phyloP scores from a whole-genome alignment of 345 rosid species.

The Euphorbia lathyris region DNA sequence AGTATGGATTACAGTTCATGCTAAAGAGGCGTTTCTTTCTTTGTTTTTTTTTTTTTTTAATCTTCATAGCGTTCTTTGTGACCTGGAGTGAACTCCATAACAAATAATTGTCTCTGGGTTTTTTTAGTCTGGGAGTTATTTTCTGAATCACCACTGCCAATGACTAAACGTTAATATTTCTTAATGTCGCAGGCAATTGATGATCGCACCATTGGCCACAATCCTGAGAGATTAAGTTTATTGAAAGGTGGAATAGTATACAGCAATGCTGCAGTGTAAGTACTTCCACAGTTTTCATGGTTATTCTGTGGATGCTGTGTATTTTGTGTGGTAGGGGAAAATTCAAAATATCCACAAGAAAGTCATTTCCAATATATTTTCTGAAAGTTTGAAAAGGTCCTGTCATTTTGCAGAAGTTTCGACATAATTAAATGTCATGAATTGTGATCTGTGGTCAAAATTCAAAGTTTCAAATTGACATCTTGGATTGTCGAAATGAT shows the following conservation, averaged over 20 bases:
- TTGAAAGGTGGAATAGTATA: slow-evolving; percentile 59
- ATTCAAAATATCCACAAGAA: background rate
- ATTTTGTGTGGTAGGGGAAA: background rate
- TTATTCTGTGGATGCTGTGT: background rate
- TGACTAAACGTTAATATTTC: slow-evolving; percentile 7
- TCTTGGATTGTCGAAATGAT: background rate
- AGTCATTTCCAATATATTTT: background rate
- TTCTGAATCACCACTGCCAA: background rate
- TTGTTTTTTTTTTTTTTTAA: background rate
- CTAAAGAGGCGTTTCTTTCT: background rate
- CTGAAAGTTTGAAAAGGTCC: background rate
- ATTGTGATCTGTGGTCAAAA: background rate
- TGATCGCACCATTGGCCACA: slow-evolving; percentile 60
- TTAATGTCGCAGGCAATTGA: slow-evolving; percentile 46
- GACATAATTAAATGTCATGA: background rate
- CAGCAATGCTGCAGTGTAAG: slow-evolving; percentile 60
- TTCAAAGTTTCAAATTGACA: background rate
- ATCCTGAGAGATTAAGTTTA: slow-evolving; percentile 60
- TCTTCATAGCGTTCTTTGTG: background rate
- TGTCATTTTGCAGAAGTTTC: background rate
- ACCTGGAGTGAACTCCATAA: background rate
- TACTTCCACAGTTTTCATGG: slow-evolving; percentile 11
- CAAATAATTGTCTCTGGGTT: background rate
- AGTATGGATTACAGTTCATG: background rate
- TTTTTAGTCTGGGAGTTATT: background rate